Percentiles rank a stretch among this genome's conserved stretches.
phyloP scores from a whole-genome alignment of 345 rosid genomes.

The Corchorus capsularis region DNA sequence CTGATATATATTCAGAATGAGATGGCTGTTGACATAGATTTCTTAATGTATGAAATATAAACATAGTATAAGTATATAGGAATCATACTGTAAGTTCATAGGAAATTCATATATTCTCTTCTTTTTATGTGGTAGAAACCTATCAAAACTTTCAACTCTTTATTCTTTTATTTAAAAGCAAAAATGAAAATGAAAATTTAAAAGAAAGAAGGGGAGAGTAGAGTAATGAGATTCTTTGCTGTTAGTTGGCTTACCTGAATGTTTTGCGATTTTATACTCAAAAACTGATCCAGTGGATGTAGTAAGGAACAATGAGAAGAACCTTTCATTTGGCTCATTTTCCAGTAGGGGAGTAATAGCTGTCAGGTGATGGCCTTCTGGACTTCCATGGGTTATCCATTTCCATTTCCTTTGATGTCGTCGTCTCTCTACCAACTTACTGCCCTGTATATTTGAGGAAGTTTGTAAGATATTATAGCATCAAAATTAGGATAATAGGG shows the following conservation, averaged over 20 bases:
- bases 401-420: conserved; percentile 63
- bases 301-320: conserved; percentile 48
- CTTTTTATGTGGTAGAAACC: not conserved
- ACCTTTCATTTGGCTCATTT: conserved; percentile 47
- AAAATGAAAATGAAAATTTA: not conserved
- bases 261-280: conserved; percentile 48
- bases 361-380: conserved; percentile 48
- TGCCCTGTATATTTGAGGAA: conserved; percentile 39
- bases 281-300: conserved; percentile 51
- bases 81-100: no score
- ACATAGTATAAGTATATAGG: not conserved
- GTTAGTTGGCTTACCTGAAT: conserved; percentile 44
- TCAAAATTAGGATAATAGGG: conserved; percentile 14
- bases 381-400: conserved; percentile 68
- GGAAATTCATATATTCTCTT: no score
- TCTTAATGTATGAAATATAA: not conserved
- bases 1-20: not conserved
- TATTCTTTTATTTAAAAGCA: not conserved
- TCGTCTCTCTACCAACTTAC: conserved; percentile 57
- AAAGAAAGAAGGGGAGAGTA: not conserved
- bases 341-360: conserved; percentile 49
- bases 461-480: not conserved
- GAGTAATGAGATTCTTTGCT: not conserved
- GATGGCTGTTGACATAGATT: not conserved
- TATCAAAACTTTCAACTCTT: not conserved